Base-by-base conservation (phyloP, 208 protist genomes). In the Wallacemonas sp. region DNA sequence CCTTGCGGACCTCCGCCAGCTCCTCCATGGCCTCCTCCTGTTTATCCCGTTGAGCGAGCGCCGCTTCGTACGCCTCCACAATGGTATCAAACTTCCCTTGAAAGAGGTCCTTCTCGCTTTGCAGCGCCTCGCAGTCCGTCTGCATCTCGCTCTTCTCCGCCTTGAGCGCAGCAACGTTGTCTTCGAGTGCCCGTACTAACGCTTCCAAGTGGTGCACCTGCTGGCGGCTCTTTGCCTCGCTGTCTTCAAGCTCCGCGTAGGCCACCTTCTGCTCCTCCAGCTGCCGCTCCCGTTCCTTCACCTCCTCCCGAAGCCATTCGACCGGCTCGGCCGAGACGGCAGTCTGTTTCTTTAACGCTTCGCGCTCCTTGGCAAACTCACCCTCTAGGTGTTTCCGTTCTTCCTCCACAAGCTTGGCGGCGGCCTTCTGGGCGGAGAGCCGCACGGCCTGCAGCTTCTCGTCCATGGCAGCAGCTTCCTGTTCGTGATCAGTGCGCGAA, bases 291-390 rank as follows among this genome's bases (percentile, higher is more conserved):
- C 78, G 54, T 17, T 27, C 45, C 19, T 63, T 60, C 45, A 76
- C 76, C 36, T 83, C 77, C 26, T 76, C 68, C 34, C 66, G 77
- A 2, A 79, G 42, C 77, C 72, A 79, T 19, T 83, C 77, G 1
- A 75, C 55, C 0, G 72, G 77, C 30, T 59, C 46, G 5, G 57
- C 50, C 13, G 45, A 27, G 19, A 46, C 27, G 3, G 36, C 3
- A 4, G 21, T 19, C 2, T 60, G 46, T 9, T 39, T 57, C 32
- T 37, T 21, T 12, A 75, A 32, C 1, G 32, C 21, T 60, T 38
- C 36, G 27, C 68, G 68, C 19, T 75, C 58, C 48, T 62, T 63
- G 0, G 38, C 68, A 62, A 76, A 63, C 24, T 63, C 53, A 10
- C 24, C 50, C 39, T 73, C 65, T 2, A 63, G 60, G 12, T 26